phyloP scores from a whole-genome alignment of 352 stramenopile genomes.

The Blastocystis sp. region DNA sequence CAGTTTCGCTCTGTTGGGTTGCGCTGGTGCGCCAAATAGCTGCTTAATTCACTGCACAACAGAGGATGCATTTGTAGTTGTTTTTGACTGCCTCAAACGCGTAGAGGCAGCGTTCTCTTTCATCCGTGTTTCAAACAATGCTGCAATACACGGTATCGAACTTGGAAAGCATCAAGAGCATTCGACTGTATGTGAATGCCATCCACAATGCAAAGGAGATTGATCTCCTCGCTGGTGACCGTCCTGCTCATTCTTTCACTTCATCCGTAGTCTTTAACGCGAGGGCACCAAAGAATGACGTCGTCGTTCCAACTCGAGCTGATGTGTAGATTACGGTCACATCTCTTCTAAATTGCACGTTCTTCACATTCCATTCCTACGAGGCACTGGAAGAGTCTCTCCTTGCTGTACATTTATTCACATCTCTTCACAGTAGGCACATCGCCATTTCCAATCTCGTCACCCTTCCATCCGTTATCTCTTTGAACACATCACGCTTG shows the following conservation, averaged over 20 bases:
- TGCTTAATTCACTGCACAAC: neutral
- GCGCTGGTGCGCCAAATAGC: neutral
- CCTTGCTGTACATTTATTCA: neutral
- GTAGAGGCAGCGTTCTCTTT: neutral
- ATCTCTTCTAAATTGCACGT: neutral
- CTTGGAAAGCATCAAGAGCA: neutral
- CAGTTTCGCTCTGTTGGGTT: neutral
- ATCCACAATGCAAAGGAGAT: neutral
- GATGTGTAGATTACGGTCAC: neutral
- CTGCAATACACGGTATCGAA: neutral
- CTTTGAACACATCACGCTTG: neutral
- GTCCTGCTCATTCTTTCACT: neutral
- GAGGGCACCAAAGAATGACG: neutral
- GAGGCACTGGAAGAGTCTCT: neutral
- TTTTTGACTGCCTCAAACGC: neutral
- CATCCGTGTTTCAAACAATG: neutral
- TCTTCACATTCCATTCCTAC: neutral
- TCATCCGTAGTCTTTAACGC: neutral
- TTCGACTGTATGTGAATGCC: neutral
- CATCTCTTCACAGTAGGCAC: neutral
- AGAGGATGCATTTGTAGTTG: neutral
- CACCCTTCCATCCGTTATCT: neutral
- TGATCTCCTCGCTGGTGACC: neutral
- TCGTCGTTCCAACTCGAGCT: neutral
- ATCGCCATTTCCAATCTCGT: neutral